A percentile compares a stretch with the other conserved stretches of the same genome.
These are phyloP conservation scores for Aspergillus sp. DNA, from an alignment of 2,329 filamentous ascomycete species.

Conservation along the genomic window DNA sequence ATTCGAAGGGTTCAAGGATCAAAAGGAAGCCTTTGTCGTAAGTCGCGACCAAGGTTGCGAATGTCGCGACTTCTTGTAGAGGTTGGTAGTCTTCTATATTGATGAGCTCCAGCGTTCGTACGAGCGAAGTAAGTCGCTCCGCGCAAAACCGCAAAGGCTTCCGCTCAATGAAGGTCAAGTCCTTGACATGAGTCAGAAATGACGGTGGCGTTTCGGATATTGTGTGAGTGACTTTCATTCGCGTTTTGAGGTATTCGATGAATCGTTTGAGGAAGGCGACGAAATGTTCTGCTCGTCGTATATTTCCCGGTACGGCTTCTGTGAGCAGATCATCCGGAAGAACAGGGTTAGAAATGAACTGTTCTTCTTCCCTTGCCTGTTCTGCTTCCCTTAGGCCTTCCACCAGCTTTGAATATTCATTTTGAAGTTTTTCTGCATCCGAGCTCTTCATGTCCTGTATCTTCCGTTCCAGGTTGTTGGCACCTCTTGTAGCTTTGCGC, in stretches of 20 bases:
- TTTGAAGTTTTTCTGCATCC: conserved; percentile 88
- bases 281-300: conserved; percentile 91
- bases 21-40: conserved; percentile 95
- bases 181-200: conserved; percentile 85
- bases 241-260: conserved; percentile 94
- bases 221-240: conserved; percentile 96
- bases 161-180: conserved; percentile 95
- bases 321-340: conserved; percentile 89
- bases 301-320: conserved; percentile 94
- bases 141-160: conserved; percentile 91
- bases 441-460: conserved; percentile 94
- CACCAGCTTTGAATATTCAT: conserved; percentile 91
- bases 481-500: conserved; percentile 81
- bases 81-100: conserved; percentile 98
- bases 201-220: conserved; percentile 95
- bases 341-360: conserved; percentile 94
- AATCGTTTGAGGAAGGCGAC: conserved; percentile 91
- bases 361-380: conserved; percentile 83
- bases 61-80: conserved; percentile 93
- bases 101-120: conserved; percentile 88
- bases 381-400: conserved; percentile 84
- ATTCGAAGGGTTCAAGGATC: conserved; percentile 96
- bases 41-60: conserved; percentile 89
- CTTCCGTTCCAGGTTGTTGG: conserved; percentile 80
- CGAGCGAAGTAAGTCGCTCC: conserved; percentile 86